Base-by-base conservation (phyloP, 1,284 basidiomycete genomes). In the Inonotus obliquus region DNA sequence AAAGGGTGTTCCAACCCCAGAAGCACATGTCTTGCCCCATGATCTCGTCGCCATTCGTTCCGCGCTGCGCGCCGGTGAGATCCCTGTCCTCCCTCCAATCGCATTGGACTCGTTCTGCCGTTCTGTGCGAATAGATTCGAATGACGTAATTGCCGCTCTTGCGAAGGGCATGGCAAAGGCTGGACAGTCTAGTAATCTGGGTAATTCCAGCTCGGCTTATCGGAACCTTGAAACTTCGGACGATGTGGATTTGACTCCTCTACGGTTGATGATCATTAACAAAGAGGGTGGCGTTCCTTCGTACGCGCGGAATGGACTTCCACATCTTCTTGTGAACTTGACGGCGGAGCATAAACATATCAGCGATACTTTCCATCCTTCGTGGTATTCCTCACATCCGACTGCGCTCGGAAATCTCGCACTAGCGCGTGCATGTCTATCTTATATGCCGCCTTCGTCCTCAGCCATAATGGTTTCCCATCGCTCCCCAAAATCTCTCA, bases 381-480 rank as follows among this genome's bases (percentile, higher is more conserved):
- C 81, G 4, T 99, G 97, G 97, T 74, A 78, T 27, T 74, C 82
- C 29, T 82, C 89, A 1, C 90, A 96, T 71, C 95, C 95, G 0
- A 90, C 94, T 0, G 86, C 96, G 2, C 81, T 99, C 19, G 81
- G 86, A 29, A 98, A 98, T 74, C 81, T 99, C 11, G 76, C 86
- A n/a, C 83, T 98, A 53, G 91, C 96, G 13, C 85, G 86, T 41
- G 90, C 87, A 61, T 99, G 97, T 72, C 82, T 99, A 39, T 78
- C 82, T 1, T 92, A 94, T 76, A 97, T 99, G 92, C 97, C 97
- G 0, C 84, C 89, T 11, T 86, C 91, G 1, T 94, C 96, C 2
- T 96, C 94, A 19, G 96, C 95, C 13, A 82, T 99, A 65, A 91
- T 99, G 82, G 97, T 98, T 56, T 97, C 94, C 13, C 97, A 99